Evolutionary conservation across 2,329 filamentous ascomycete species (phyloP), one percentile per base, ranked within the genome.

Genomic region (Cladosporium oxysporum): DNA sequence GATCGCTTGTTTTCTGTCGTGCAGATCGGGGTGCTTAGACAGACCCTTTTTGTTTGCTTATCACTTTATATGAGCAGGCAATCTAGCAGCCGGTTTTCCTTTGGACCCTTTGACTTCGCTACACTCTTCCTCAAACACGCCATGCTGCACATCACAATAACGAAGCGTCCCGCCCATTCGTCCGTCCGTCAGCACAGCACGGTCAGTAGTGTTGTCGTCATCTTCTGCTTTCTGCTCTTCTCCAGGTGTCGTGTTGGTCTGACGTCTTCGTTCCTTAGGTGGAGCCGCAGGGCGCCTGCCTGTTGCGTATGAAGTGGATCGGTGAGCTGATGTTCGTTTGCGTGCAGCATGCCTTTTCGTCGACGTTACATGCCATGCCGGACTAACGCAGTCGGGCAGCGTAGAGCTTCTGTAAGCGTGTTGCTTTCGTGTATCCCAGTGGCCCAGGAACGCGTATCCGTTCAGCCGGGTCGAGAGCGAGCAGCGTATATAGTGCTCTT

Each of bases 391-490:
- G 12, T 16, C 35, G 16, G 35, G 35, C 14, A 37, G 35, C 35
- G 35, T 37, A 37, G 16, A 37, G 35, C 12, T 26, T 26, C 23
- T 23, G 41, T 47, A 23, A 47, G 41, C 41, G 41, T 21, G 41
- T 47, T 2, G 41, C 10, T 21, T 47, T 21, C 41, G 41, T 47
- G 41, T 47, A 4, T n/a, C 37, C 35, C 35, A 31, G 31, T 4
- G 5, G 31, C n/a, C 50, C 50, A 57, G 53, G 29, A 57, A 57
- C 28, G 31, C 29, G 29, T 58, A 58, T 33, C 21, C 55, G 31
- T 41, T 58, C 55, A 58, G 55, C 55, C 55, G 55, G 55, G 55
- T 58, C 55, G 55, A 58, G 55, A 58, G 23, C 55, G 55, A 37
- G 52, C 52, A 10, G 29, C 28, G 4, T 31, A 26, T n/a, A 33